Percentiles rank a stretch among this genome's conserved stretches.
Conservation (phyloP, 169 alveolate genomes). For the Babesia ovis region DNA sequence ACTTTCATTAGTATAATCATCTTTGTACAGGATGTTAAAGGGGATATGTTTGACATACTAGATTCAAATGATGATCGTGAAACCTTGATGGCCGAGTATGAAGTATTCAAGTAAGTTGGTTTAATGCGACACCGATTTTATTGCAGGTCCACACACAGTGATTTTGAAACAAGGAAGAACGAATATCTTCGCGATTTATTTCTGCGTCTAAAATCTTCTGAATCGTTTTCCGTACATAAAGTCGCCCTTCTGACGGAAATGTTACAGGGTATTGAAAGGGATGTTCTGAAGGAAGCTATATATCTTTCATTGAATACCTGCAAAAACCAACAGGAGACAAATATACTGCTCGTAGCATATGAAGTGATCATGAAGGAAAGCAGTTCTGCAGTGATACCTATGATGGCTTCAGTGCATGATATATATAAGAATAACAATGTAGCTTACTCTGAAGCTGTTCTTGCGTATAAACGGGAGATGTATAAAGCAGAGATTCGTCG, state of each 20-base stretch:
- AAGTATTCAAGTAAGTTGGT: conserved; percentile 18
- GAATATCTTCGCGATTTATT: not conserved
- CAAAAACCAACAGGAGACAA: conserved; percentile 1
- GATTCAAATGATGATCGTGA: not conserved
- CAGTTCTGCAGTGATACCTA: conserved; percentile 13
- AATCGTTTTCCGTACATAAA: conserved; percentile 10
- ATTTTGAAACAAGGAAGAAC: not conserved
- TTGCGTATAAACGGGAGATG: conserved; percentile 2
- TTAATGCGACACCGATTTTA: not conserved
- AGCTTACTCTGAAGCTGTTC: not conserved
- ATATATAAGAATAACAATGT: conserved; percentile 17
- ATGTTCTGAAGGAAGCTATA: conserved; percentile 16
- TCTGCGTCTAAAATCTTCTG: not conserved
- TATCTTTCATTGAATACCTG: conserved; percentile 13
- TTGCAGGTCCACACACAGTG: not conserved
- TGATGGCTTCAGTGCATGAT: conserved; percentile 33
- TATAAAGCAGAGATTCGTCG: conserved; percentile 38
- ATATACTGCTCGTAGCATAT: not conserved
- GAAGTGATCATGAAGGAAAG: not conserved
- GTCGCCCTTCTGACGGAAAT: not conserved
- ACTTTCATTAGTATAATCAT: not conserved
- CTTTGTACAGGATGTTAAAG: not conserved
- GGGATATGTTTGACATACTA: not conserved
- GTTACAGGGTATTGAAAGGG: conserved; percentile 8
- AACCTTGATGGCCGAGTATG: not conserved